Base-by-base conservation (phyloP, 306 rosid genomes). In the Dalbergia oliveri region DNA sequence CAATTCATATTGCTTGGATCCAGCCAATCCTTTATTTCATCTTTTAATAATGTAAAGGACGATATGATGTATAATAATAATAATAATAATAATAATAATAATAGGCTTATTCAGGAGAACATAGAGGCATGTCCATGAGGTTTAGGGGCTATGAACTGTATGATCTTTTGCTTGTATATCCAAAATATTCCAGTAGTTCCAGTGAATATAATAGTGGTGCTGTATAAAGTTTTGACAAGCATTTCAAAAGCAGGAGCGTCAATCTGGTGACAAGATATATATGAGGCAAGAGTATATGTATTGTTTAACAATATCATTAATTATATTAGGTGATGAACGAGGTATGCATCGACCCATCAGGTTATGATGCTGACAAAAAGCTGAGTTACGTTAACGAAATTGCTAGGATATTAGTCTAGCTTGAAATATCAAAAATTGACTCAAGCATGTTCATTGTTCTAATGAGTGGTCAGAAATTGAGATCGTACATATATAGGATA, bases 161-260 rank as follows among this genome's bases (percentile, higher is more conserved):
- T 37, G 73, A 78, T 78, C 83, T 78, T 76, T 83, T 83, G 86
- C 80, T 73, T 83, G 80, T 66, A 73, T 8, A 16, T 69, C 67
- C 68, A 79, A 78, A 83, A 50, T 79, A 79, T 73, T 73, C 78
- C 76, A 72, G 69, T 62, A 58, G 75, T 64, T 26, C 60, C 72
- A 76, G 11, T 69, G 86, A 26, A 72, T 65, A 77, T 69, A 78
- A 64, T 66, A 6, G 21, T 66, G 44, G 31, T 84, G 87, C 69
- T 60, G 77, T 66, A 33, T 67, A 79, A 83, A 79, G 87, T 78
- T 59, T 77, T 73, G 73, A 79, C 83, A 83, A 67, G 60, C 70
- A 72, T n/a, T 75, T 81, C 77, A 75, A 35, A 67, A 43, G 80
- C 75, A 56, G 68, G 35, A 9, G 34, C 75, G 58, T 80, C 79